phyloP scores from a whole-genome alignment of 164 flowering plant species.

The Aristolochia contorta region DNA sequence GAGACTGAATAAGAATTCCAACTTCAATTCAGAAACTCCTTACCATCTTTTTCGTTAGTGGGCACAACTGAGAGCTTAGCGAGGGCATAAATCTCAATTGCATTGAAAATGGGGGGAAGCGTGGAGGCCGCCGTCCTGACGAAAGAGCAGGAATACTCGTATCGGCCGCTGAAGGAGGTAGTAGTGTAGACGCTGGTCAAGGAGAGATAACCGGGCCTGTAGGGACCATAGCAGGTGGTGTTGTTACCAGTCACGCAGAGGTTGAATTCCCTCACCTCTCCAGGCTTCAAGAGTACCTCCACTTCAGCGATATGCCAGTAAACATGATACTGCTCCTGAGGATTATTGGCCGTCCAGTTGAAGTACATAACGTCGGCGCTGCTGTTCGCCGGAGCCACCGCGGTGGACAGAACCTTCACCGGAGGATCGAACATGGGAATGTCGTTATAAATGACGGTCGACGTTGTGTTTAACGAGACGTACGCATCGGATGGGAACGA shows the following conservation, averaged over 20 bases:
- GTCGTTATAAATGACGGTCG: not conserved
- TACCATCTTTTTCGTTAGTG: not conserved
- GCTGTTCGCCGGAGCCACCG: not conserved
- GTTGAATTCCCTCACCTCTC: slow-evolving; percentile 24
- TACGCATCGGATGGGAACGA: not conserved
- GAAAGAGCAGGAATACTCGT: slow-evolving; percentile 9
- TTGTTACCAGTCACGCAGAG: slow-evolving; percentile 12
- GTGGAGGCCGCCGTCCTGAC: slow-evolving; percentile 18
- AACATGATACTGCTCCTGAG: slow-evolving; percentile 7
- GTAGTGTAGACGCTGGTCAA: slow-evolving; percentile 4
- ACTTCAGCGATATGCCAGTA: slow-evolving; percentile 34
- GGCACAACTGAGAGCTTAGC: not conserved
- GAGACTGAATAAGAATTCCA: no score
- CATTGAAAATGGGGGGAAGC: slow-evolving; percentile 40
- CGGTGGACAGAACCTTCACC: not conserved
- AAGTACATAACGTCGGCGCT: not conserved
- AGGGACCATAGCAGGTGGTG: slow-evolving; percentile 1
- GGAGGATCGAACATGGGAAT: not conserved
- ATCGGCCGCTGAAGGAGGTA: not conserved
- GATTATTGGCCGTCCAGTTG: not conserved
- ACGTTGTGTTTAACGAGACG: not conserved
- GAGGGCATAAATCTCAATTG: slow-evolving; percentile 26
- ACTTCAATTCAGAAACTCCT: no score
- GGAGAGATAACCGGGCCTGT: slow-evolving; percentile 6
- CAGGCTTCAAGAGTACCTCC: slow-evolving; percentile 5